Evolutionary conservation across 768 basidiomycete genomes (phyloP), one percentile per base, ranked within the genome.

Genomic region (Trametes punicea): DNA sequence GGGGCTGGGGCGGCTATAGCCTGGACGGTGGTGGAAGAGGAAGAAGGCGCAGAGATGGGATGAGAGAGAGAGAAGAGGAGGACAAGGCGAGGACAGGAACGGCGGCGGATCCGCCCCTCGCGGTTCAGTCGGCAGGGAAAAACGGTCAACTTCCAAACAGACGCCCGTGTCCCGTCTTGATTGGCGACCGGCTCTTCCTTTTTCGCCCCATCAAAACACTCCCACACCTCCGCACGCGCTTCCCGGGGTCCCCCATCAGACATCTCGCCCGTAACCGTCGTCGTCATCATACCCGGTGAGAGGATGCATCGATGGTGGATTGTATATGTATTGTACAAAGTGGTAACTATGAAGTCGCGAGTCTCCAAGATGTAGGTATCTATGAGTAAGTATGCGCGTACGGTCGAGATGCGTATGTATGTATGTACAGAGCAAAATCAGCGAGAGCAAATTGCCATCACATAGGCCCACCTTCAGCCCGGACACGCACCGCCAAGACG

Each of bases 11-110:
- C 29, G 55, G 48, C 45, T 57, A 41, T 38, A 44, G 53, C 50
- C 50, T 39, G 46, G 34, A 49, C 45, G 51, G 60, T 44, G 53
- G 55, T 40, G 46, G 51, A 55, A 55, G 55, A 52, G 56, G 49
- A 56, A 42, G 51, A 51, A 36, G 15, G 34, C 6, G 34, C n/a
- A n/a, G n/a, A n/a, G n/a, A n/a, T n/a, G n/a, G n/a, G n/a, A n/a
- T n/a, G n/a, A n/a, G 15, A 36, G 34, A 36, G 15, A 47, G 42
- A 26, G 40, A 29, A 15, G 44, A 21, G 31, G 53, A 46, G 31
- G 49, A 33, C 27, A 50, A 53, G 18, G 57, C 23, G 34, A 39
- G 42, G 31, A 29, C 25, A 23, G 13, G 33, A n/a, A 29, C 34
- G 34, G 44, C 56, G 29, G 34, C 33, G 44, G 36, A 50, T 51